phyloP scores from a whole-genome alignment of 2,329 filamentous ascomycete genomes.

The Botryotinia globosa region DNA sequence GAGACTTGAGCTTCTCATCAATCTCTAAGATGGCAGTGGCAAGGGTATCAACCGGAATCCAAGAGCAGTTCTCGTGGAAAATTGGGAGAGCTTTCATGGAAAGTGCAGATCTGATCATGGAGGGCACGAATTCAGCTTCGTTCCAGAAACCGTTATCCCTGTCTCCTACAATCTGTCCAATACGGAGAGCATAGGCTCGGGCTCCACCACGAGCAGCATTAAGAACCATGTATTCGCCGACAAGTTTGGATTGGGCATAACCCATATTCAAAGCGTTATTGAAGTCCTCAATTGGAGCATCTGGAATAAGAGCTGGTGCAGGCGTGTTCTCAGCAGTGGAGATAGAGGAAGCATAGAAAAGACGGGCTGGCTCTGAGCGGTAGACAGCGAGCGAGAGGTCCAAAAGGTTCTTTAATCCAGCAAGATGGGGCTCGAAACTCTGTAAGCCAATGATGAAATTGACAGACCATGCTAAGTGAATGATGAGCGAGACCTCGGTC shows the following conservation, averaged over 20 bases:
- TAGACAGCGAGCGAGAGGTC: slow-evolving; percentile 24
- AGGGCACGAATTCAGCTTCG: slow-evolving; percentile 49
- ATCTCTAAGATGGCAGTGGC: slow-evolving; percentile 44
- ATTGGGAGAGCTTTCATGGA: slow-evolving; percentile 46
- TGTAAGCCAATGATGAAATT: slow-evolving; percentile 20
- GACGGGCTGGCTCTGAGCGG: slow-evolving; percentile 35
- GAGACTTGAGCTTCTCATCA: slow-evolving; percentile 27
- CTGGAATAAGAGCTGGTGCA: slow-evolving; percentile 36
- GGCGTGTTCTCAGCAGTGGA: slow-evolving; percentile 38
- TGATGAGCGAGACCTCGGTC: slow-evolving; percentile 38
- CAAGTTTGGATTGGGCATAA: slow-evolving; percentile 49
- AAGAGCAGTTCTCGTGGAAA: slow-evolving; percentile 43
- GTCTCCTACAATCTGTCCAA: slow-evolving; percentile 52
- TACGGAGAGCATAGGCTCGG: slow-evolving; percentile 42
- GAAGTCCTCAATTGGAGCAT: slow-evolving; percentile 35
- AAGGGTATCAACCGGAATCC: slow-evolving; percentile 48
- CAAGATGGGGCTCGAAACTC: slow-evolving; percentile 35
- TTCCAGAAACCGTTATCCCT: slow-evolving; percentile 48
- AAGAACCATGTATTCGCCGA: slow-evolving; percentile 47
- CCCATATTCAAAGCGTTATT: slow-evolving; percentile 46
- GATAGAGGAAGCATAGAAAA: slow-evolving; percentile 43
- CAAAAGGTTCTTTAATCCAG: slow-evolving; percentile 19
- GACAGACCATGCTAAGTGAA: slow-evolving; percentile 22
- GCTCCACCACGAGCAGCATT: slow-evolving; percentile 39
- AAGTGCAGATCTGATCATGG: slow-evolving; percentile 48